A percentile compares a stretch with the other conserved stretches of the same genome.
Conservation (phyloP, 345 rosid species). For the Eucalyptus urophylla region DNA sequence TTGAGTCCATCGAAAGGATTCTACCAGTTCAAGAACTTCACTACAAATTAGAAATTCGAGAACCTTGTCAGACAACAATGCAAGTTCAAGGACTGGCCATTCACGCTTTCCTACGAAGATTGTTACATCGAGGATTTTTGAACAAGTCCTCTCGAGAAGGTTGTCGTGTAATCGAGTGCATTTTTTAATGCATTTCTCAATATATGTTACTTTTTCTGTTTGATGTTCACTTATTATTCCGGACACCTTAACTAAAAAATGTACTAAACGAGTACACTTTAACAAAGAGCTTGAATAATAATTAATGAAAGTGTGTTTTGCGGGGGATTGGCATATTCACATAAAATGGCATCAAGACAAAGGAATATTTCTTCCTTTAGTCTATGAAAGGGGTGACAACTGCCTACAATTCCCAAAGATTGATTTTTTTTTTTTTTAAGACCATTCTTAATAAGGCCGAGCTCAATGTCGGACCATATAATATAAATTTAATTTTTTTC, state of each 20-base stretch:
- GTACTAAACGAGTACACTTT: neutral
- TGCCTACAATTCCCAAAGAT: neutral
- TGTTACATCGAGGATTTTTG: neutral
- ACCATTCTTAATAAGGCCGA: neutral
- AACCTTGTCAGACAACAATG: neutral
- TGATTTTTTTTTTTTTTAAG: neutral
- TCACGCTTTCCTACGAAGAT: neutral
- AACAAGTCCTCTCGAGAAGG: neutral
- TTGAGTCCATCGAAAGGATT: neutral
- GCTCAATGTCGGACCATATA: neutral
- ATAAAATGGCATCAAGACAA: neutral
- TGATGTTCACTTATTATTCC: neutral
- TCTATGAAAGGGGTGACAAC: neutral
- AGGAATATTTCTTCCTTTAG: neutral
- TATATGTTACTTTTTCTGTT: neutral
- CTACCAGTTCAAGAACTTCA: neutral
- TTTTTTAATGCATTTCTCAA: neutral
- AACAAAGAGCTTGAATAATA: neutral
- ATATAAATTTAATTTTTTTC: neutral
- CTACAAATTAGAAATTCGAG: neutral
- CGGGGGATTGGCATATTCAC: neutral
- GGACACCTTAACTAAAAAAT: neutral
- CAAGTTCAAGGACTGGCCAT: neutral
- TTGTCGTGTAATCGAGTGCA: neutral
- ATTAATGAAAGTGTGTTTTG: neutral